Evolutionary conservation across 352 stramenopile genomes (phyloP), one percentile per base, ranked within the genome.

Genomic region (Phytophthora pistaciae): DNA sequence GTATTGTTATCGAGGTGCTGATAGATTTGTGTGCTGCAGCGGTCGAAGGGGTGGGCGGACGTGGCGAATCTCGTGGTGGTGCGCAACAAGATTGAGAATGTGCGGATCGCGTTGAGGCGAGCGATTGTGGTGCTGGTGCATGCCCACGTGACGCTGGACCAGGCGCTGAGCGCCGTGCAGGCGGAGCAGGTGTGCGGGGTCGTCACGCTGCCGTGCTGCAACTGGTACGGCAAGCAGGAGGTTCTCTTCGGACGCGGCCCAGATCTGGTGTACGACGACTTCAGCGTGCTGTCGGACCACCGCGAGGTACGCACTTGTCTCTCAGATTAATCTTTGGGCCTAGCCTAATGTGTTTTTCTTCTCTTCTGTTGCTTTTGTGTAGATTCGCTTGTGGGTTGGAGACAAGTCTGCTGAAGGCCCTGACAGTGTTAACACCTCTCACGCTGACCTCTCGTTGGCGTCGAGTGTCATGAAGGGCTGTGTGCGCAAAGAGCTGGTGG

Each of bases 81-180:
- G 40, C 78, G 85, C 68, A 92, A 93, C 70, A 95, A 95, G 66
- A 94, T 95, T 50, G 86, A 95, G 53, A 91, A 94, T 31, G 85
- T 95, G 18, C 84, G 84, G 29, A 92, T 94, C 64, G 64, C 69
- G 1, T 56, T 95, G 48, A 72, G 75, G 1, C 70, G 82, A 18
- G 88, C 79, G 1, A 83, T 95, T 49, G 64, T 94, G 36, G 84
- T 94, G 42, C 73, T 95, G 0, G 85, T 95, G n/a, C 88, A 94
- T 49, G 86, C 88, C 0, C 88, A 95, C 56, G 85, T 95, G 70
- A 92, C 88, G 53, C 64, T 95, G 23, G 79, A 85, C 14, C 88
- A 95, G 66, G 86, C 86, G 2, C 56, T 95, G 55, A 78, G 77
- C 40, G 83, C 86, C 3, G 77, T 95, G 20, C 78, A 92, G 36